Conservation (phyloP, 1,139 yeast genomes). For the Taphrina flavorubra region DNA sequence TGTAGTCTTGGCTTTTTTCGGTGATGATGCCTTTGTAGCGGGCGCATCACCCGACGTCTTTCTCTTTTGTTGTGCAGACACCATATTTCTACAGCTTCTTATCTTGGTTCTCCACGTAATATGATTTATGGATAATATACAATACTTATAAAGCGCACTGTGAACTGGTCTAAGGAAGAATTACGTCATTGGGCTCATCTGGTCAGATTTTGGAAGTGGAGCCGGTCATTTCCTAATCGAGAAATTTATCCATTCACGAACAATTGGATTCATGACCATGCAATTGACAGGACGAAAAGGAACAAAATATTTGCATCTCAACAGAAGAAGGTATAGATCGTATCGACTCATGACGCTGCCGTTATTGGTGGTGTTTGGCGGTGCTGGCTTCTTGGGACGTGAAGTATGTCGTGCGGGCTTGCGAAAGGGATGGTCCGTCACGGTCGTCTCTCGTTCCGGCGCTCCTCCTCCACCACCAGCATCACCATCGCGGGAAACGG, state of each 20-base stretch:
- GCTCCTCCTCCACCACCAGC: background rate
- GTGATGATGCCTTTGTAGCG: background rate
- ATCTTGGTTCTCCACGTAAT: too few relatives aligned
- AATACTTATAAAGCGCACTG: too few relatives aligned
- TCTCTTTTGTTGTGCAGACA: background rate
- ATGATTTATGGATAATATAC: too few relatives aligned
- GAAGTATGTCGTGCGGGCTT: constrained; percentile 25
- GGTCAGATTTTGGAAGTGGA: background rate
- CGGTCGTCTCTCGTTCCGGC: constrained; percentile 33
- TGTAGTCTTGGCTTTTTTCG: background rate
- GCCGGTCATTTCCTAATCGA: background rate
- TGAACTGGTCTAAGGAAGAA: background rate
- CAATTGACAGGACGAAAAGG: background rate
- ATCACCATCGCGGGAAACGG: background rate
- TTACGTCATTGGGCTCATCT: constrained; percentile 4
- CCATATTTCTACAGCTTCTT: background rate
- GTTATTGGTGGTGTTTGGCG: constrained; percentile 39
- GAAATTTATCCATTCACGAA: background rate
- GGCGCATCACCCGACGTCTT: background rate
- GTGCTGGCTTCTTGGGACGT: constrained; percentile 41
- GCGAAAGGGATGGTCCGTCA: constrained; percentile 34
- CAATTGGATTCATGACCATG: background rate
- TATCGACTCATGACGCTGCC: background rate
- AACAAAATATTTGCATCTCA: too few relatives aligned
- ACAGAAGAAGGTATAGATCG: too few relatives aligned